Percentiles rank a stretch among this genome's conserved stretches.
These are phyloP conservation scores for Metschnikowia picachoensis DNA, from an alignment of 805 yeast species.

Conservation along the genomic window DNA sequence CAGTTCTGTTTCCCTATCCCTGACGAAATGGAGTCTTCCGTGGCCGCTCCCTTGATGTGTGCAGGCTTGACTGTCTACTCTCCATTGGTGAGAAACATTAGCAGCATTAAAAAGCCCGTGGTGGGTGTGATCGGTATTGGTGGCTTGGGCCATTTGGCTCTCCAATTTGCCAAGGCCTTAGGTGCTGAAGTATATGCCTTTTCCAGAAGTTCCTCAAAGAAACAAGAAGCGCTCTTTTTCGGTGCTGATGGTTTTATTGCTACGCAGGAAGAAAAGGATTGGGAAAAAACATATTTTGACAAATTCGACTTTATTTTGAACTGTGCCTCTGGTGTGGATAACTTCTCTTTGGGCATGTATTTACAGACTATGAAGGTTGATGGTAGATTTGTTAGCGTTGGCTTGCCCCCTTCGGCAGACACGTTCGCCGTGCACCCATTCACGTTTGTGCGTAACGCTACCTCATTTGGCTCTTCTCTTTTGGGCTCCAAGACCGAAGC, in stretches of 20 bases:
- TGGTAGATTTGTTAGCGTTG: constrained; percentile 60
- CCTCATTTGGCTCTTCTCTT: constrained; percentile 54
- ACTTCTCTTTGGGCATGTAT: constrained; percentile 46
- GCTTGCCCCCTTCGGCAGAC: constrained; percentile 53
- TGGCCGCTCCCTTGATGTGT: constrained; percentile 71
- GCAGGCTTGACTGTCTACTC: constrained; percentile 74
- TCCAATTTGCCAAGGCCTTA: constrained; percentile 53
- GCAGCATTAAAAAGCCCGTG: constrained; percentile 19
- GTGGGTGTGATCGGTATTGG: constrained; percentile 62
- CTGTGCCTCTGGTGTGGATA: constrained; percentile 49
- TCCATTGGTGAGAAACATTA: constrained; percentile 52
- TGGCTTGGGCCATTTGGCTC: constrained; percentile 55
- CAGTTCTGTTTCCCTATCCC: constrained; percentile 64
- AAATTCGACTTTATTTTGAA: constrained; percentile 50
- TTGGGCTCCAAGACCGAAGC: constrained; percentile 64
- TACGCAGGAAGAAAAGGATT: constrained; percentile 45
- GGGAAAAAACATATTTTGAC: constrained; percentile 31
- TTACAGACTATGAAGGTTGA: constrained; percentile 50
- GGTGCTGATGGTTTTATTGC: constrained; percentile 58
- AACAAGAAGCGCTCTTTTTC: constrained; percentile 43
- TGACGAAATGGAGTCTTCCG: constrained; percentile 42
- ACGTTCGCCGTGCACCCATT: constrained; percentile 46
- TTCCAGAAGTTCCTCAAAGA: constrained; percentile 48
- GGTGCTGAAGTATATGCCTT: constrained; percentile 59
- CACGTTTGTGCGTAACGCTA: constrained; percentile 47